Conservation (phyloP, 1,284 basidiomycete genomes). For the Irpex lacteus region DNA sequence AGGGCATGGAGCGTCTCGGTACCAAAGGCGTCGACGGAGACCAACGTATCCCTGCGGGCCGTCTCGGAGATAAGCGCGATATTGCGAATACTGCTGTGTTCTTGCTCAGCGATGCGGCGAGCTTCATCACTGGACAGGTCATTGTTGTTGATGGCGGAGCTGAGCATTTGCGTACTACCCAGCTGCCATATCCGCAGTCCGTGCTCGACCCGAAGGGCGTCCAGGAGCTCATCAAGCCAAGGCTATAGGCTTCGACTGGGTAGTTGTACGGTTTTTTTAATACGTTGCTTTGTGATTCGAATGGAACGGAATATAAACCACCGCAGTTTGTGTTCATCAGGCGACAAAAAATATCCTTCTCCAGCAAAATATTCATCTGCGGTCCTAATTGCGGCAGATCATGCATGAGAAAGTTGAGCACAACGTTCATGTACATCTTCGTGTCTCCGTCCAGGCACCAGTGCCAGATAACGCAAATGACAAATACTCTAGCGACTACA, state of each 20-base stretch:
- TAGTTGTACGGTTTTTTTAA: background rate
- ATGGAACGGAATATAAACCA: background rate
- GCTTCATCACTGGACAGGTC: constrained; percentile 76
- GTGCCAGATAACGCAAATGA: background rate
- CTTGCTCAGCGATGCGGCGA: constrained; percentile 87
- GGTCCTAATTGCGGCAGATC: too few relatives aligned
- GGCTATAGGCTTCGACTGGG: constrained; percentile 27
- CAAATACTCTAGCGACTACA: background rate
- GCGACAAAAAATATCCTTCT: too few relatives aligned
- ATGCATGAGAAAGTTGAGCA: too few relatives aligned
- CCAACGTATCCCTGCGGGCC: constrained; percentile 52
- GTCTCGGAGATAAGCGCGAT: constrained; percentile 69
- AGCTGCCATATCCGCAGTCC: constrained; percentile 63
- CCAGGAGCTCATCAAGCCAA: constrained; percentile 38
- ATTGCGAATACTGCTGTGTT: constrained; percentile 82
- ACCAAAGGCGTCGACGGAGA: constrained; percentile 33
- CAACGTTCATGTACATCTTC: too few relatives aligned
- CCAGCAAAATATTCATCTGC: too few relatives aligned
- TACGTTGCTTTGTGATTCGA: background rate
- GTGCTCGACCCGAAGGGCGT: constrained; percentile 58
- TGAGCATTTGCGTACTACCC: constrained; percentile 49
- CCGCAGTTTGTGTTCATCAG: background rate
- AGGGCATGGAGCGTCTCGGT: constrained; percentile 77
- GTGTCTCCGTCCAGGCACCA: too few relatives aligned
- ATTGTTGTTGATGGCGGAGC: constrained; percentile 66